phyloP scores from a whole-genome alignment of 2,329 filamentous ascomycete genomes.

The Trichoderma sp. region DNA sequence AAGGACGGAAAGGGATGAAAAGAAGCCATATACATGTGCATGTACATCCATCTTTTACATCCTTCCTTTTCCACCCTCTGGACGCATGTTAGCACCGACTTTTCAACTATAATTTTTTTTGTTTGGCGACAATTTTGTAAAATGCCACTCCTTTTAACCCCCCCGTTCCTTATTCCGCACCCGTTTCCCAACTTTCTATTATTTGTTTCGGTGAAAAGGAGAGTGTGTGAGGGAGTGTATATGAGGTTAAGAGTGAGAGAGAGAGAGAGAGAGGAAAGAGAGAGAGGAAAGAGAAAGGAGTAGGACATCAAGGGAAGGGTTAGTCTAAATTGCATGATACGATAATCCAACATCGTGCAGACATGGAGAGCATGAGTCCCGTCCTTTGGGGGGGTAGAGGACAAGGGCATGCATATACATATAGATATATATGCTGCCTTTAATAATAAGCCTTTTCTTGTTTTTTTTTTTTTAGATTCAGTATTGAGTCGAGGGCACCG shows the following conservation, averaged over 20 bases:
- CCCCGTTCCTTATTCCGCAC: too few relatives aligned
- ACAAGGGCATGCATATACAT: not conserved
- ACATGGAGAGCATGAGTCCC: not conserved
- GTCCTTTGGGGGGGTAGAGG: not conserved
- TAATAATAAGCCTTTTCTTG: not conserved
- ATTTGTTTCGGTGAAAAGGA: not conserved
- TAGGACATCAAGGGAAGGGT: not conserved
- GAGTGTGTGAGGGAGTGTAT: not conserved
- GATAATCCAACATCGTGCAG: conserved; percentile 6
- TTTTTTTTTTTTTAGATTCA: not conserved
- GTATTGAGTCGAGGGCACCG: not conserved
- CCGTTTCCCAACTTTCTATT: conserved; percentile 3
- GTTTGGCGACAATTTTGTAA: not conserved
- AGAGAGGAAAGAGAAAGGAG: not conserved
- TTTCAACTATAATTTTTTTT: not conserved
- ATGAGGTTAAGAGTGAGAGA: not conserved
- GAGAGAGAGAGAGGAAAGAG: not conserved
- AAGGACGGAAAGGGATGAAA: not conserved
- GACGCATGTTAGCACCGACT: not conserved
- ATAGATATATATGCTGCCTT: not conserved
- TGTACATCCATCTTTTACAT: not conserved
- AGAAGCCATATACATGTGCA: not conserved
- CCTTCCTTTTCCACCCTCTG: not conserved
- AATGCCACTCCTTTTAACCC: not conserved
- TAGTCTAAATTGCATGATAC: not conserved